Evolutionary conservation across 2,329 filamentous ascomycete genomes (phyloP), one percentile per base, ranked within the genome.

Genomic region (Aphanocladium album): DNA sequence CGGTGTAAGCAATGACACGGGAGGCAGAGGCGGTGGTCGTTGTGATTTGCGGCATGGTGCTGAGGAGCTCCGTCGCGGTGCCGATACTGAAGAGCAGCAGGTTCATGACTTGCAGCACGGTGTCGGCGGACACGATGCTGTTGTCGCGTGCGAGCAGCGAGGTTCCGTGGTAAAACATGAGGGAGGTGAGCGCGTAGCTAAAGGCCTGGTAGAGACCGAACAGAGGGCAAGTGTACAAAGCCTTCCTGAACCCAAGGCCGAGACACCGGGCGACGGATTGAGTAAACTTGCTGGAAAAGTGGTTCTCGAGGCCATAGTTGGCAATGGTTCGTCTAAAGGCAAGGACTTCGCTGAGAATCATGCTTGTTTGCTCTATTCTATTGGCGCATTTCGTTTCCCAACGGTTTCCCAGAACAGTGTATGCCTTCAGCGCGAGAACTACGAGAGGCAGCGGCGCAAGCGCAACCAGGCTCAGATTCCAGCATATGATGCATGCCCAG

Each of bases 131-230:
- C n/a, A 75, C 69, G 14, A 70, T 73, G 43, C 81, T 73, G 11
- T 76, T 69, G 0, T 21, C 27, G 23, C 19, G 17, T 9, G 80
- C 78, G 6, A 90, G 80, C 12, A 96, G 78, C 1, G 82, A 75
- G 0, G 87, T 85, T 2, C 89, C 91, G 69, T 93, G 96, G 75
- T 89, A 96, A 70, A 96, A 95, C 11, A 96, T 83, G 3, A 96
- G 76, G 0, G 91, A 90, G 45, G 86, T 88, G 16, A 91, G 80
- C 67, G 91, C 91, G 62, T 86, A 83, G 43, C 87, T 83, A 19
- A 87, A 81, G 0, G 86, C 87, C 67, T 96, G 89, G 37, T 88
- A 87, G n/a, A 95, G 73, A 0, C 93, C 93, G 68, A 86, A 96
- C 7, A 93, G 80, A 5, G 87, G 73, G 0, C 91, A 90, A 0